A percentile compares a stretch with the other conserved stretches of the same genome.
Evolutionary conservation across 148 eudicot species (phyloP).

Genomic region (Amaranthus hypochondriacus): DNA sequence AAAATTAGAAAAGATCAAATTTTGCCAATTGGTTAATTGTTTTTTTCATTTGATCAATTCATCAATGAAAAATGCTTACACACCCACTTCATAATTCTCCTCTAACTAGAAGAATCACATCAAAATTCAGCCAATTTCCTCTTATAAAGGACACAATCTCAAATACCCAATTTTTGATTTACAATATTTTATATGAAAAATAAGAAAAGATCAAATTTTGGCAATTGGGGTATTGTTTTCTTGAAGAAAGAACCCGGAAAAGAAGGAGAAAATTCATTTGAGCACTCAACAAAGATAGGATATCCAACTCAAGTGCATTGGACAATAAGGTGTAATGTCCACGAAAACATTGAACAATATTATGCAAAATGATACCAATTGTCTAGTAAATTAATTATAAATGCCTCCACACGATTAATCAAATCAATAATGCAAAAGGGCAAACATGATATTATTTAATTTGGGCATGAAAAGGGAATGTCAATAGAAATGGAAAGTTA

Average conservation of each 20-base stretch:
- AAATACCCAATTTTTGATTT: neutral
- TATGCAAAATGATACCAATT: slow-evolving; percentile 19
- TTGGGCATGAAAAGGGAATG: slow-evolving; percentile 21
- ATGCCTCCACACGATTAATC: slow-evolving; percentile 19
- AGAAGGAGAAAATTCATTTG: neutral
- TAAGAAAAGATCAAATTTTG: slow-evolving; percentile 9
- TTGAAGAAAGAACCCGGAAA: slow-evolving; percentile 18
- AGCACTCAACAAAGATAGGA: slow-evolving; percentile 11
- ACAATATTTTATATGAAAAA: neutral
- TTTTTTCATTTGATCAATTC: slow-evolving; percentile 4
- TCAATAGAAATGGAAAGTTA: slow-evolving; percentile 12
- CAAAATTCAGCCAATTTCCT: neutral
- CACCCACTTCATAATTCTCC: slow-evolving; percentile 17
- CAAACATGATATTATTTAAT: neutral
- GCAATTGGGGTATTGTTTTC: slow-evolving; percentile 6
- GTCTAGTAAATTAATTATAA: slow-evolving; percentile 8
- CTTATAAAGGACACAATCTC: neutral
- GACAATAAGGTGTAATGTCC: slow-evolving; percentile 17
- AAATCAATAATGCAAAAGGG: slow-evolving; percentile 13
- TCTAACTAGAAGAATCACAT: neutral
- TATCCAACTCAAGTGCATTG: slow-evolving; percentile 24
- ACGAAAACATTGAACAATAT: slow-evolving; percentile 3
- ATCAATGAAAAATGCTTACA: neutral
- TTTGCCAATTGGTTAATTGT: slow-evolving; percentile 1
- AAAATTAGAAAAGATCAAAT: neutral